Base-by-base conservation (phyloP, 208 protist genomes). In the Leishmania tropica region DNA sequence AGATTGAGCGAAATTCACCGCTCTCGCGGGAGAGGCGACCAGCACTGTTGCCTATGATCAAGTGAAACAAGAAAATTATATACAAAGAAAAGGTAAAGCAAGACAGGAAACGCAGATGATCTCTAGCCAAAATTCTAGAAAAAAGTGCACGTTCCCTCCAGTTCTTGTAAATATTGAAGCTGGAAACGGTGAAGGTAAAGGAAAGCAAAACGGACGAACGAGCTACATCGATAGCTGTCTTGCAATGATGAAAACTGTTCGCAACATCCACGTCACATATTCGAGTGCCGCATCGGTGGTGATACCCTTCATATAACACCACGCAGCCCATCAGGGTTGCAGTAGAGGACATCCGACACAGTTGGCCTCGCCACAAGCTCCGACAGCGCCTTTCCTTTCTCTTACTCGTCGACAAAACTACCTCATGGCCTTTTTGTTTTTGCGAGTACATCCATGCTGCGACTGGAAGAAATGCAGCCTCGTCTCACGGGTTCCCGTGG, bases 401-500 rank as follows among this genome's bases (percentile, higher is more conserved):
- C 67, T 24, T 42, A 2, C 45, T 54, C 45, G 28, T 37, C 70
- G 28, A 35, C 17, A 54, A 74, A 68, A 35, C 31, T 28, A n/a
- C 24, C 1, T 1, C 70, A 51, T 74, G 24, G 24, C 45, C 8
- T 53, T 45, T 42, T 53, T 73, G 7, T 8, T 19, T 37, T 31
- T 51, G 37, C 70, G 70, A 74, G 70, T 53, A 54, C 70, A 74
- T 21, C 10, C 28, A 53, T 54, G 5, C 70, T 51, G 70, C 70
- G 51, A 73, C 70, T 28, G 28, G 70, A 51, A 51, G 13, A 47
- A 35, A 47, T 37, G 10, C 31, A 6, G 42, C 28, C 42, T 51
- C 40, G 70, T 45, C 19, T 21, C 70, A 74, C 3, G 13, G 28
- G 13, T 31, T 24, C 28, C 45, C 42, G n/a, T 74, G 31, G 21